Base-by-base conservation (phyloP, 2,329 filamentous ascomycete genomes). In the Stemphylium vesicarium region DNA sequence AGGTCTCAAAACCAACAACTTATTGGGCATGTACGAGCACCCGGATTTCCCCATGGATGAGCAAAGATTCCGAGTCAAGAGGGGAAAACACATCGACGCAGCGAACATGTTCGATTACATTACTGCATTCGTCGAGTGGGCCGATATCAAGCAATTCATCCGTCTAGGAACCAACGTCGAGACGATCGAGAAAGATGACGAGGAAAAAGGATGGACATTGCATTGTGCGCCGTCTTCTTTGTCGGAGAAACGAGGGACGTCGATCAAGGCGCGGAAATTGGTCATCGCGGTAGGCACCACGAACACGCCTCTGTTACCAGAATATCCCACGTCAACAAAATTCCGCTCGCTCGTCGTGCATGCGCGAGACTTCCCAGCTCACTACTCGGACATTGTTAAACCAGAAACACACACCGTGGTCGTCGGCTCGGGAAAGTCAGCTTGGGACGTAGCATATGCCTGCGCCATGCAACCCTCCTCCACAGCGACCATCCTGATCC, bases 241-340 rank as follows among this genome's bases (percentile, higher is more conserved):
- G 4, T 31, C 32, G 8, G n/a, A 33, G 0, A 45, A 36, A 12
- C 75, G 76, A 11, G 75, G 65, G 16, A 53, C 75, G 18, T 67
- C 26, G 8, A 62, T 73, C 62, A 29, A 68, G 63, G 56, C 74
- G 1, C 72, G 70, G 12, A 86, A 84, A 64, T 74, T 90, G 41
- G 81, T 90, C 29, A 69, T 89, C 5, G 84, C 86, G 1, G 86
- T 84, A 1, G 87, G 87, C 1, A 71, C 87, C 20, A 84, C 84
- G 0, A 88, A 84, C 2, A 75, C 81, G 41, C 80, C 87, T 0
- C 81, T 81, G 45, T 73, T 87, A 18, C 85, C 86, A 0, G 62
- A 66, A 1, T 80, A 86, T 40, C 64, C 75, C 0, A 83, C 82
- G 0, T 75, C 79, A 15, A 80, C 82, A 5, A 64, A 52, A 1